Evolutionary conservation across 345 rosid species (phyloP), one percentile per base, ranked within the genome.

Genomic region (Camelina neglecta): DNA sequence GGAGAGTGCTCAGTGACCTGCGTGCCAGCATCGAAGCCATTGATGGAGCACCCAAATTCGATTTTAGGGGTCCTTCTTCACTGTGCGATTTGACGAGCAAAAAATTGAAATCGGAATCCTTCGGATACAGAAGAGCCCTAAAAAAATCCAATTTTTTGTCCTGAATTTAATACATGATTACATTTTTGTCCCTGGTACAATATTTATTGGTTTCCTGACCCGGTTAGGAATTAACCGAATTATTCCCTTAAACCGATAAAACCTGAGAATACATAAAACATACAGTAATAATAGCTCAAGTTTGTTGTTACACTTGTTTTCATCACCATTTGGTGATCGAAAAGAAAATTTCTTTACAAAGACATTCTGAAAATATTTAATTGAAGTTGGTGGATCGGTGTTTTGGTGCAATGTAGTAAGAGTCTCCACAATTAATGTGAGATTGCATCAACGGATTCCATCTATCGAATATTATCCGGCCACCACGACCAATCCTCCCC

Each of bases 401-500:
- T 70, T 86, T 85, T 42, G 93, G 92, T 41, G 96, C 87, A 36
- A 87, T 67, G 82, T 85, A 85, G 66, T 81, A 80, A 41, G 96
- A 77, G 78, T 84, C 90, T 63, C 91, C 86, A 20, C 85, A 80
- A 15, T 90, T 88, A 42, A 90, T 86, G 47, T 89, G 88, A 44
- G 93, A 69, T 16, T 86, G 93, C 83, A 85, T 82, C 41, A 92
- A 87, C 64, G 92, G 97, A 82, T 90, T 93, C 97, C 98, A 92
- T 85, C 99, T 84, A 69, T 95, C 98, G 70, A 93, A 95, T 15
- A 95, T 73, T 20, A 93, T 90, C 18, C 99, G 85, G 11, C 98
- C 98, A 77, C 99, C 99, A 2, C 99, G 92, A 3, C 99, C 98
- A 44, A 95, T 87, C 80, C 99, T 90, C 74, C 99, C 99, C 12